A percentile compares a stretch with the other conserved stretches of the same genome.
Evolutionary conservation across 305 asterid genomes (phyloP).

Genomic region (Fraxinus latifolia): DNA sequence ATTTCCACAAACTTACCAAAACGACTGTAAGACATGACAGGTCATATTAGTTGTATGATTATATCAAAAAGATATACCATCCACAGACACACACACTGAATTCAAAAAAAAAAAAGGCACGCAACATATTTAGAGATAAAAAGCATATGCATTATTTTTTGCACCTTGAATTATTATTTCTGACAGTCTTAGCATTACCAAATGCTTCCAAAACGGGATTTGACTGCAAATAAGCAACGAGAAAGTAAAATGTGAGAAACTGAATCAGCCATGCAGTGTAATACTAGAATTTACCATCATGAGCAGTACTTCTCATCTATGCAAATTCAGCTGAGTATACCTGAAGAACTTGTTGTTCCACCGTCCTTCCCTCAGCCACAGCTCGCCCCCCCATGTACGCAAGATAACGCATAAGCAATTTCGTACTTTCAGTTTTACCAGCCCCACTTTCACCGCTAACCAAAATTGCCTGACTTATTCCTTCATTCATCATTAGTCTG

Average conservation of each 20-base stretch:
- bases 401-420: conserved; percentile 74
- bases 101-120: not conserved
- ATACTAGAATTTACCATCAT: not conserved
- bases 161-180: conserved; percentile 53
- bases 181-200: conserved; percentile 39
- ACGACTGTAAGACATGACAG: conserved; percentile 49
- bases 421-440: conserved; percentile 87
- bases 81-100: not conserved
- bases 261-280: not conserved
- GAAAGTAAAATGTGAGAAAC: not conserved
- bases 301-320: not conserved
- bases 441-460: conserved; percentile 96
- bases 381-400: conserved; percentile 89
- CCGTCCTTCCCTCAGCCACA: conserved; percentile 63
- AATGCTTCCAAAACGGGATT: conserved; percentile 41
- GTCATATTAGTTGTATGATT: conserved; percentile 21
- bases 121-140: not conserved
- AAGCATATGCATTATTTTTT: not conserved
- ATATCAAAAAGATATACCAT: not conserved
- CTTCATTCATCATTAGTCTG: conserved; percentile 81
- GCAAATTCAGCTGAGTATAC: conserved; percentile 29
- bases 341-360: conserved; percentile 81
- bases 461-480: conserved; percentile 71
- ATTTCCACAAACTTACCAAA: conserved; percentile 89
- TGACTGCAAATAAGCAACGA: conserved; percentile 45